Conservation (phyloP, 176 grass and related monocot species). For the Aegilops umbellulata region DNA sequence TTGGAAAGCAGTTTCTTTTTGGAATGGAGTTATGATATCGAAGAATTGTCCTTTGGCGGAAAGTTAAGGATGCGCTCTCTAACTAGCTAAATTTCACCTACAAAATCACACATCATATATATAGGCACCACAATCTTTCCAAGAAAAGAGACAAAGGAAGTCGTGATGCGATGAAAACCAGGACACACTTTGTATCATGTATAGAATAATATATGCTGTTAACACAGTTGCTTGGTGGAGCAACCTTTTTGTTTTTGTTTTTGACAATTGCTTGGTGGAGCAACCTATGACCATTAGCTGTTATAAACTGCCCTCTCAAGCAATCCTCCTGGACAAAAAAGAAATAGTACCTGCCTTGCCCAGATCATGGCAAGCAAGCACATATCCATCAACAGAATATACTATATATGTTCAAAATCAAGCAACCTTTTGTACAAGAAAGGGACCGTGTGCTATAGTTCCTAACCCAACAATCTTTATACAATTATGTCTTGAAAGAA, state of each 20-base stretch:
- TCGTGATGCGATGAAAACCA: not conserved
- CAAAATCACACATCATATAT: not conserved
- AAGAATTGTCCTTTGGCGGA: not conserved
- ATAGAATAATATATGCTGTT: not conserved
- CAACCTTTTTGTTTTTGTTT: not conserved
- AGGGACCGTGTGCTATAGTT: not conserved
- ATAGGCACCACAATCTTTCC: not conserved
- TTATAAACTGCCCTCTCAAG: not conserved
- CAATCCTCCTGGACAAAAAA: not conserved
- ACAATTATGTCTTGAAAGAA: not conserved
- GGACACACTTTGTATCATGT: not conserved
- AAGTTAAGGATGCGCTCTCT: not conserved
- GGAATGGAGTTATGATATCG: not conserved
- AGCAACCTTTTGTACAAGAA: slow-evolving; percentile 15
- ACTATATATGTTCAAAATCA: not conserved
- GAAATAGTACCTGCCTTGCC: not conserved
- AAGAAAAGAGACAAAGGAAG: not conserved
- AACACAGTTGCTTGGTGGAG: not conserved
- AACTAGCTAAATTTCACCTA: not conserved
- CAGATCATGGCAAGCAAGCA: not conserved
- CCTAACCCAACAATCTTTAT: not conserved
- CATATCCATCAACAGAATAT: not conserved
- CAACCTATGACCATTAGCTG: not conserved
- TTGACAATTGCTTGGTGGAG: not conserved
- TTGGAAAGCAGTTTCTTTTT: not conserved